Evolutionary conservation across 2,329 filamentous ascomycete genomes (phyloP).

Genomic region (Kalmusia sp.): DNA sequence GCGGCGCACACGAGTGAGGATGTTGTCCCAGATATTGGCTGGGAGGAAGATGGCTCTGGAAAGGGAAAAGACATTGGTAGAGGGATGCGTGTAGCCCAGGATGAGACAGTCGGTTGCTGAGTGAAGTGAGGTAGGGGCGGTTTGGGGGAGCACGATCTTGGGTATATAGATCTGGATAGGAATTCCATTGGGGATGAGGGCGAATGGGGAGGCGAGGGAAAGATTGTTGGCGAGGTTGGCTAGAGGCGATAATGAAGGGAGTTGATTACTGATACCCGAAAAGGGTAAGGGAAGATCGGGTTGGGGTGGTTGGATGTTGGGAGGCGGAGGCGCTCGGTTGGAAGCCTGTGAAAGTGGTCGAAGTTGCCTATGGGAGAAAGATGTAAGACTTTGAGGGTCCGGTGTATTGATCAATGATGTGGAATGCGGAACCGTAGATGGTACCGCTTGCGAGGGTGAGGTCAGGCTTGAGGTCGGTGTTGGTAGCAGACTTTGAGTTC

Average conservation of each 20-base stretch:
- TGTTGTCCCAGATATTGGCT: constrained; percentile 26
- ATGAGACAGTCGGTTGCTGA: constrained; percentile 37
- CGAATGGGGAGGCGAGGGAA: not conserved
- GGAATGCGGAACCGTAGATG: no score
- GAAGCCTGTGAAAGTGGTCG: not conserved
- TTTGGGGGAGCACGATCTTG: constrained; percentile 22
- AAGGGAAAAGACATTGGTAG: constrained; percentile 17
- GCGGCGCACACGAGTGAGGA: constrained; percentile 14
- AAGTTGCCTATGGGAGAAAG: not conserved
- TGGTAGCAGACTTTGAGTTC: no score
- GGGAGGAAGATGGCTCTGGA: constrained; percentile 36
- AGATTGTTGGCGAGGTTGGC: constrained; percentile 1
- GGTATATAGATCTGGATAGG: constrained; percentile 41
- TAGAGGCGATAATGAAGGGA: constrained; percentile 4
- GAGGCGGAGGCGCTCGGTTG: not conserved
- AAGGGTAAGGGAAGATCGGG: not conserved
- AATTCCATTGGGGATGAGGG: constrained; percentile 11
- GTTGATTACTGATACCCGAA: not conserved
- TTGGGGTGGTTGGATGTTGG: not conserved
- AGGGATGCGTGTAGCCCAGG: constrained; percentile 27
- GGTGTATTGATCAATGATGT: no score
- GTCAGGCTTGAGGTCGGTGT: no score
- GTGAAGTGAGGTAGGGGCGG: no score
- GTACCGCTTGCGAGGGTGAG: not conserved
- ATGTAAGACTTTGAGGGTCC: no score